Base-by-base conservation (phyloP, 768 basidiomycete species). In the Hypholoma sublateritium region DNA sequence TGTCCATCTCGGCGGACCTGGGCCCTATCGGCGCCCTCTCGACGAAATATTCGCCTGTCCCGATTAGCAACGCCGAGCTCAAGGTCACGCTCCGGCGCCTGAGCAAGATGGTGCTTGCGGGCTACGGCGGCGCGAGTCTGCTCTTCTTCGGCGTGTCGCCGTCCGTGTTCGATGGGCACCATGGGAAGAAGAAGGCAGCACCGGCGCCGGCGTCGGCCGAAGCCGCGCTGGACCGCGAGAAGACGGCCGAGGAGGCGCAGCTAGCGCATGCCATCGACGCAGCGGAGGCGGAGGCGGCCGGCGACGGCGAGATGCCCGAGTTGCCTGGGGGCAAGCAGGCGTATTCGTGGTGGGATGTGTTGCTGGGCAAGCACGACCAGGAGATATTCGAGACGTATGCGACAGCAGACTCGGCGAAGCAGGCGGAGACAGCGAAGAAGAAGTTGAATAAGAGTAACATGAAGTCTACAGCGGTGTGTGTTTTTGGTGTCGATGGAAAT, bases 281-380 rank as follows among this genome's bases (percentile, higher is more conserved):
- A 8, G 84, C 88, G 0, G 89, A 91, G 67, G 81, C 80, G 2
- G 86, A 90, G 64, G 84, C 80, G 12, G 74, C 74, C 11, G 82
- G 83, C 21, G 77, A 79, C 34, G 52, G 47, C 13, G 49, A 53
- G 7, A 82, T 87, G 65, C 77, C 77, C 5, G 84, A 87, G 41
- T 37, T 35, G 32, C 16, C 49, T 16, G 58, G 75, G 21, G 49
- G 44, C 70, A 74, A 52, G 55, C 68, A 69, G 17, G 62, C 77
- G 48, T 91, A 86, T 64, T 89, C 89, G 0, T 93, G 91, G 91
- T 93, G 91, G 90, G 83, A 91, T 62, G 80, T 92, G 17, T 70
- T 93, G 5, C 73, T 91, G 34, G 92, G 91, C 5, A 86, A 82
- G 62, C 89, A 93, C 59, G 92, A 93, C 65, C 81, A 85, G 61